Conservation (phyloP, 306 rosid species). For the Ochetophila trinervis region DNA sequence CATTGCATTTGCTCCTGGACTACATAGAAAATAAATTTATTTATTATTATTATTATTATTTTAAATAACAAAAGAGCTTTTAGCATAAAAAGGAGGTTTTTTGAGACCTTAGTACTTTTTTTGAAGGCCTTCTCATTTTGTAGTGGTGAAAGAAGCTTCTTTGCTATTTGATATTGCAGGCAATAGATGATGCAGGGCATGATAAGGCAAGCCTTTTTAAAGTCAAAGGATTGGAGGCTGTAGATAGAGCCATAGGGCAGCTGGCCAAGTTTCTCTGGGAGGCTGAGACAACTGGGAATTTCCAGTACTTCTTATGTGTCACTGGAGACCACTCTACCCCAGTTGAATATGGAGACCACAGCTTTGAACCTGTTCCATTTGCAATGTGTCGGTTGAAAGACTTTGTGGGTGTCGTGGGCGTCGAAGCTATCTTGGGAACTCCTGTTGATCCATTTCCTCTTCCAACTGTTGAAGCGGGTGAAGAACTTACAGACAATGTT, state of each 20-base stretch:
- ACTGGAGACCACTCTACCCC: constrained; percentile 97
- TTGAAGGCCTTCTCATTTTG: constrained; percentile 3
- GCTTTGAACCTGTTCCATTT: constrained; percentile 93
- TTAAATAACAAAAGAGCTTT: too few relatives aligned
- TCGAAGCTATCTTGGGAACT: constrained; percentile 46
- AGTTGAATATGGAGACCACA: constrained; percentile 97
- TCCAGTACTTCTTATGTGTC: constrained; percentile 67
- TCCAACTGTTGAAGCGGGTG: constrained; percentile 53
- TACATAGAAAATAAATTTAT: too few relatives aligned
- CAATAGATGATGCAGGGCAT: constrained; percentile 96
- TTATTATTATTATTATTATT: too few relatives aligned
- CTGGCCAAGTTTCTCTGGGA: constrained; percentile 87
- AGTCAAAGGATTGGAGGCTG: constrained; percentile 83
- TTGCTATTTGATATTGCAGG: constrained; percentile 49
- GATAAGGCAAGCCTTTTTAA: constrained; percentile 84
- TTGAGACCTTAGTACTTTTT: not conserved
- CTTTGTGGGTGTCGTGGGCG: constrained; percentile 59
- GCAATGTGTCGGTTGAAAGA: constrained; percentile 68
- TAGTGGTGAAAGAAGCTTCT: constrained; percentile 4
- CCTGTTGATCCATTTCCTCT: constrained; percentile 79
- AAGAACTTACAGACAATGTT: constrained; percentile 37
- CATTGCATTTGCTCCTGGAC: too few relatives aligned
- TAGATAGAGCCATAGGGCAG: constrained; percentile 80
- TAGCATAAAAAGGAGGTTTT: not conserved
- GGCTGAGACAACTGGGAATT: constrained; percentile 60